Evolutionary conservation across 371 early-diverging fungal species (phyloP).

Genomic region (Amoeboradix gromovi): DNA sequence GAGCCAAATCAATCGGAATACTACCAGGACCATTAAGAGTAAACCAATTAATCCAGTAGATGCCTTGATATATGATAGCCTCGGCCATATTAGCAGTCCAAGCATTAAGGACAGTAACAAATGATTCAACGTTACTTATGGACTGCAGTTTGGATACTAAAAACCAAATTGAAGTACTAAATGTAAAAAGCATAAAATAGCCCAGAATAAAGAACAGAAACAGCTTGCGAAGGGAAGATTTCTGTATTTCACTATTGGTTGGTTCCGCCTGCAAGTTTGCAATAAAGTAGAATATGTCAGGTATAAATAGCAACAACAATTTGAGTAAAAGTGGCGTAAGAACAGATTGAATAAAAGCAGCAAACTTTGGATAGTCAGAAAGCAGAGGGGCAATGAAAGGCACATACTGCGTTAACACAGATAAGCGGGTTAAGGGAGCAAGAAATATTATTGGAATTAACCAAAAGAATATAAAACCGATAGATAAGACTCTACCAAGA

Average conservation of each 20-base stretch:
- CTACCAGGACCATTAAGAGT: background rate
- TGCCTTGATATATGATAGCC: background rate
- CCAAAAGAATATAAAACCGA: background rate
- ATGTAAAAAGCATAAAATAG: background rate
- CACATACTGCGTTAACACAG: background rate
- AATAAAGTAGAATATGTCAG: background rate
- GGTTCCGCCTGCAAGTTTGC: background rate
- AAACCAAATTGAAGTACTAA: background rate
- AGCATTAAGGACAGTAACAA: background rate
- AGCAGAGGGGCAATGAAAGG: background rate
- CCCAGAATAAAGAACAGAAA: background rate
- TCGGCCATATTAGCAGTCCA: background rate
- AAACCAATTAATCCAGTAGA: background rate
- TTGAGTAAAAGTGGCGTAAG: background rate
- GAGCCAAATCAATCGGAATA: background rate
- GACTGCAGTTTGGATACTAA: background rate
- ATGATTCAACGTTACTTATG: background rate
- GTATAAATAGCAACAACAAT: background rate
- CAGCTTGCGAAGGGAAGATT: background rate
- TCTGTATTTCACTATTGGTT: background rate
- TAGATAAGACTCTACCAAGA: background rate
- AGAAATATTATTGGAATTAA: background rate
- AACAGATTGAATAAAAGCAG: background rate
- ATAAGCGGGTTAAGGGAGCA: background rate
- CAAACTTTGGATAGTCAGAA: background rate